A percentile compares a stretch with the other conserved stretches of the same genome.
phyloP scores from a whole-genome alignment of 345 rosid species.

The Brassica carinata region DNA sequence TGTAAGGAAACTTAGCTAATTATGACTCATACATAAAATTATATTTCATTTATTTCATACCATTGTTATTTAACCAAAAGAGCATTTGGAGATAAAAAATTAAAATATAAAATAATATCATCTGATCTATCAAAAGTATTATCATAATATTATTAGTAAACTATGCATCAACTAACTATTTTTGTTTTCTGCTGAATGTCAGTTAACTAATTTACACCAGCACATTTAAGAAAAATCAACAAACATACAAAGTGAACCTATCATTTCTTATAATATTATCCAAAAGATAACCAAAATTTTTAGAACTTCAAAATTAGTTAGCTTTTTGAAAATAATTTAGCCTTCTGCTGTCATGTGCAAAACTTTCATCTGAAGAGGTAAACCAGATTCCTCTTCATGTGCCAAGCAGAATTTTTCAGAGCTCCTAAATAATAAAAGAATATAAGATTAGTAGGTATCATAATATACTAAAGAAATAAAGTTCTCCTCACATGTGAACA shows the following conservation, averaged over 20 bases:
- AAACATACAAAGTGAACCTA: constrained; percentile 8
- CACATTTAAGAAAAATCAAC: not conserved
- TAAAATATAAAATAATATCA: no score
- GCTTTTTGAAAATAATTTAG: not conserved
- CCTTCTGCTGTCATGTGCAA: constrained; percentile 34
- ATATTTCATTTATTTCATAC: no score
- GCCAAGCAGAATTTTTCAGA: constrained; percentile 31
- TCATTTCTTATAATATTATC: constrained; percentile 2
- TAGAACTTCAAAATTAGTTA: not conserved
- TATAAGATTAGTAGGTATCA: constrained; percentile 7
- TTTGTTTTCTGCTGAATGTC: not conserved
- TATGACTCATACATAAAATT: constrained; percentile 17
- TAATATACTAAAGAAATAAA: constrained; percentile 5
- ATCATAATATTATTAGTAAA: not conserved
- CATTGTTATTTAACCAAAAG: no score
- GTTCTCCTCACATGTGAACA: constrained; percentile 23
- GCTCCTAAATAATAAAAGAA: constrained; percentile 27
- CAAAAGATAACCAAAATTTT: not conserved
- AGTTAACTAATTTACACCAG: not conserved
- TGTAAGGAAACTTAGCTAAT: constrained; percentile 48
- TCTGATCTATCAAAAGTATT: no score
- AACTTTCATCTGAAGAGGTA: constrained; percentile 21
- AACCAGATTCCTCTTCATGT: constrained; percentile 38
- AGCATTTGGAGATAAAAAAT: no score
- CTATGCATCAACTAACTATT: not conserved